Base-by-base conservation (phyloP, 2,329 filamentous ascomycete species). In the Dothideomycetes sp. region DNA sequence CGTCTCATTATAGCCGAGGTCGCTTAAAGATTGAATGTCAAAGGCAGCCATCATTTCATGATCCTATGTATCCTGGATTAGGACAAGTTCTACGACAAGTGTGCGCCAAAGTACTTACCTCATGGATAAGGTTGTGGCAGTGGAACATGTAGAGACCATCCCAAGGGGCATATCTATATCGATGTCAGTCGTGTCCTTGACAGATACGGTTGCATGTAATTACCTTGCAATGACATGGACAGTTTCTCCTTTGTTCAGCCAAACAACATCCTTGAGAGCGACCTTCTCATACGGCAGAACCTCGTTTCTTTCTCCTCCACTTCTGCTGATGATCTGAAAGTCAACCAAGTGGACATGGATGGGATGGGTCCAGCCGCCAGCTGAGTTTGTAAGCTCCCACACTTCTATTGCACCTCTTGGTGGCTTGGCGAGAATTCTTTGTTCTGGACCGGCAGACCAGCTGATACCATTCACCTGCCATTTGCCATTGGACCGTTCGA, bases 331-430 rank as follows among this genome's bases (percentile, higher is more conserved):
- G 27, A 78, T 60, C 40, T 69, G 65, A 54, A 78, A 72, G 48
- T 77, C 73, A 35, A 79, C 66, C 1, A 77, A 61, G 49, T 78
- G 75, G 35, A 77, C 66, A 52, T 78, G 74, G 22, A 64, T 56
- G 1, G 72, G 73, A 47, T 77, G 73, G 2, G 65, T 63, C 53
- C 69, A 70, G 18, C 64, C 66, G 12, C 67, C 70, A 11, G 61
- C 62, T 18, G 55, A 59, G 52, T 77, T 75, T 43, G 63, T 42
- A 2, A 62, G 43, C 14, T 52, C 48, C 59, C 59, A 62, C 15
- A 58, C 52, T 43, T 62, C 59, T 14, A 57, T 52, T 4, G 47
- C 41, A 7, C 59, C 59, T 15, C 56, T 51, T n/a, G 43, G 38
- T 8, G 58, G 57, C 39, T 51, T 50, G 19, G 57, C 52, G 34